phyloP scores from a whole-genome alignment of 2,329 filamentous ascomycete genomes.

The Fusarium lateritium region DNA sequence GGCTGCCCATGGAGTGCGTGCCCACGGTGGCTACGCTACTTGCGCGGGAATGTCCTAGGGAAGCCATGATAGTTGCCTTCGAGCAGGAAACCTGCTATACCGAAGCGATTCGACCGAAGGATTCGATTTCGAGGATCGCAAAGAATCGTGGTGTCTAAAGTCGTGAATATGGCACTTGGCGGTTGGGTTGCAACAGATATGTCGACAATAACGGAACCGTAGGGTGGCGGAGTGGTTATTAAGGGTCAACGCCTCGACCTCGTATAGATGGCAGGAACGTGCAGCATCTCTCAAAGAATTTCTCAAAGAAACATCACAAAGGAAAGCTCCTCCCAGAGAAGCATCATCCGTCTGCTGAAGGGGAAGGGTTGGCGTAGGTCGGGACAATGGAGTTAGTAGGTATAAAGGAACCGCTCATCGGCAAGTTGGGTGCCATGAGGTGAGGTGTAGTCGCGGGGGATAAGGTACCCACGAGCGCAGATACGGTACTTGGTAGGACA shows the following conservation, averaged over 20 bases:
- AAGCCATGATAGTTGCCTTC: conserved; percentile 44
- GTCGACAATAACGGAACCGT: conserved; percentile 21
- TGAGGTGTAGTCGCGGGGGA: conserved; percentile 44
- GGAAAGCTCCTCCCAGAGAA: conserved; percentile 16
- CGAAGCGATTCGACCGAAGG: conserved; percentile 28
- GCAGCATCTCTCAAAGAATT: conserved; percentile 36
- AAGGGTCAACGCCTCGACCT: conserved; percentile 37
- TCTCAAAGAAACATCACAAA: conserved; percentile 31
- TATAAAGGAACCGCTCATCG: conserved; percentile 41
- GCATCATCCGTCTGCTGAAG: conserved; percentile 25
- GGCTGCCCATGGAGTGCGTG: conserved; percentile 52
- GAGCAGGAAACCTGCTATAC: conserved; percentile 17
- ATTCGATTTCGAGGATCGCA: conserved; percentile 8
- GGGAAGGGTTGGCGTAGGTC: conserved; percentile 3
- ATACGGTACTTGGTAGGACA: conserved; percentile 17
- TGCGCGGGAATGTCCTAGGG: conserved; percentile 47
- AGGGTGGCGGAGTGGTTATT: conserved; percentile 40
- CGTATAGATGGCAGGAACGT: conserved; percentile 22
- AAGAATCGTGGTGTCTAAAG: conserved; percentile 1
- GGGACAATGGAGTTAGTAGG: conserved; percentile 30
- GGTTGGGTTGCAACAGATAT: conserved; percentile 22
- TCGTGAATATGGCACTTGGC: conserved; percentile 8
- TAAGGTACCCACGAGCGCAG: conserved; percentile 13
- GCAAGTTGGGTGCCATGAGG: conserved; percentile 29
- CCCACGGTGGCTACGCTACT: conserved; percentile 47